A percentile compares a stretch with the other conserved stretches of the same genome.
Evolutionary conservation across 2,329 filamentous ascomycete genomes (phyloP).

Genomic region (Diplodia intermedia): DNA sequence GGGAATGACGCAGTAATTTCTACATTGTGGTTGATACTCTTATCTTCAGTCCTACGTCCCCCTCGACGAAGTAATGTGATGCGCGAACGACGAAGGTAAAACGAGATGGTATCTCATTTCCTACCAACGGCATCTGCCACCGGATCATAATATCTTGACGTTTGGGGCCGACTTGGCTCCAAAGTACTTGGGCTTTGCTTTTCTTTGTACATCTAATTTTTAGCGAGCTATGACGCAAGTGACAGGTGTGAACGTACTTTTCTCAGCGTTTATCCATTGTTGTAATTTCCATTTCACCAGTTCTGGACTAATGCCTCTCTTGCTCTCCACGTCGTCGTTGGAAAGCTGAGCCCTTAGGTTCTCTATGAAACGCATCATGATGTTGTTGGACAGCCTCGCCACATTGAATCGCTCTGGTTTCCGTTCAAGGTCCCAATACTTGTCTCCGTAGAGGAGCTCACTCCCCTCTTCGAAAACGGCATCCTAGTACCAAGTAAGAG

Average conservation of each 20-base stretch:
- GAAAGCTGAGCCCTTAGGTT: neutral
- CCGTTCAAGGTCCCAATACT: neutral
- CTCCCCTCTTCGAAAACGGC: neutral
- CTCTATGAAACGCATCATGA: neutral
- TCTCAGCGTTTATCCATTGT: conserved; percentile 1
- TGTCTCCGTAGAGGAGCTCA: neutral
- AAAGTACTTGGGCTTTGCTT: neutral
- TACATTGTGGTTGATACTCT: neutral
- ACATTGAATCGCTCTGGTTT: neutral
- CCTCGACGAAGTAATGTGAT: neutral
- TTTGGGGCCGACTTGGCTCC: neutral
- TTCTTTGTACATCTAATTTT: neutral
- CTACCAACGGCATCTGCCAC: conserved; percentile 1
- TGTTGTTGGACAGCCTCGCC: neutral
- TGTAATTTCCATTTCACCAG: neutral
- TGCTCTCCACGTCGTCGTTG: neutral
- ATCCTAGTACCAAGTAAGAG: neutral
- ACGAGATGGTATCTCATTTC: neutral
- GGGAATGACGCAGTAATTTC: neutral
- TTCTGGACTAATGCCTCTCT: neutral
- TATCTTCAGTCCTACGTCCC: neutral
- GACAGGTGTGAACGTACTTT: neutral
- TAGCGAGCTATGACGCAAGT: neutral
- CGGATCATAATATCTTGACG: neutral
- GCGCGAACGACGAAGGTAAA: too few species aligned